Evolutionary conservation across 768 basidiomycete species (phyloP), one percentile per base, ranked within the genome.

Genomic region (Mycena crocata): DNA sequence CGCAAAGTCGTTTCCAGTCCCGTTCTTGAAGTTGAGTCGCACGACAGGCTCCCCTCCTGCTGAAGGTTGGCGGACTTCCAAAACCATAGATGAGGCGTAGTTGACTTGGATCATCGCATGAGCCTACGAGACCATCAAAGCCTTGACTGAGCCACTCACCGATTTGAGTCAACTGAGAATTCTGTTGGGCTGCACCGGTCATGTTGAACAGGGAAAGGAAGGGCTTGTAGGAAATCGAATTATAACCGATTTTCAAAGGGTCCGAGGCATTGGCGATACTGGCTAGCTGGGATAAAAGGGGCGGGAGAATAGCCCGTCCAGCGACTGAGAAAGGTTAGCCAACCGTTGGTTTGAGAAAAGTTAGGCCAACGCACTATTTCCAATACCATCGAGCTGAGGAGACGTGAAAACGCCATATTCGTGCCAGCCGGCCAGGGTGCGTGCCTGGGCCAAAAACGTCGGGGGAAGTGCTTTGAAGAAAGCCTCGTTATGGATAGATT

Each of bases 131-230:
- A 17, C 12, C 23, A 31, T 17, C 28, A 7, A 10, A 12, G 1
- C 23, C 30, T 23, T 28, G 24, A 30, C 8, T 30, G 21, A 10
- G 17, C n/a, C n/a, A 72, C 77, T 57, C 56, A 90, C 90, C 89
- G 67, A 92, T 85, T 15, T 85, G 85, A 37, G 87, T 85, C 4
- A 92, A 82, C 66, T 86, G 72, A 0, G 87, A 85, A 60, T 86
- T 82, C 48, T 80, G 77, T 21, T 82, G 74, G 13, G 85, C 84
- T 28, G 85, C 83, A 2, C 86, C 84, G 0, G 90, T 92, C 87
- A 94, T 89, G 77, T 92, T 91, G 82, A 94, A 93, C 48, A 94
- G 76, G 12, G 89, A 90, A 34, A 93, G 64, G 80, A 93, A 91
- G 0, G 92, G 92, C 76, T 93, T 93, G 82, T 93, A 94, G 0